Base-by-base conservation (phyloP, 2,329 filamentous ascomycete genomes). In the Berkeleyomyces rouxiae region DNA sequence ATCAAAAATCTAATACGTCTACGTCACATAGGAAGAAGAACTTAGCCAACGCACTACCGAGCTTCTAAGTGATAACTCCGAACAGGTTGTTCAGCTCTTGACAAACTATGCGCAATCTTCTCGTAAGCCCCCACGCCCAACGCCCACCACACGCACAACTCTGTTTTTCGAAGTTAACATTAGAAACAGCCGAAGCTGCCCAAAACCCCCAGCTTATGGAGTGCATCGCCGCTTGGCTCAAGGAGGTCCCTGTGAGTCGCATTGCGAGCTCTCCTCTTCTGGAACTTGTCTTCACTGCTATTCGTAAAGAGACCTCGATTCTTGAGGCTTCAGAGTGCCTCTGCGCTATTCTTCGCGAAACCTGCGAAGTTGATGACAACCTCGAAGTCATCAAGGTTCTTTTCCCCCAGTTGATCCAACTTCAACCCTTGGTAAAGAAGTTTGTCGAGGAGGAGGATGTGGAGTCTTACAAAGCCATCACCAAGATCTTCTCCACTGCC, bases 141-240 rank as follows among this genome's bases (percentile, higher is more conserved):
- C 33, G 37, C 23, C n/a, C 11, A 7, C 16, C 7, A 11, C 43
- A 7, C 16, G 9, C 36, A 42, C 9, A 57, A 4, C 23, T 9
- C 1, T 49, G 10, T 36, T 39, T 16, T 33, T 49, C 6, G n/a
- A 13, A 36, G 53, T 33, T 51, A 43, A 37, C 40, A 36, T 58
- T 23, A 36, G n/a, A 31, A 39, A 10, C 69, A 90, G 90, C 81
- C 59, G 77, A 83, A 58, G 90, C 92, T 33, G 82, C 90, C 7
- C 86, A 85, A 66, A 96, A 96, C 70, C 91, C 92, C 2, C 87
- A 91, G 70, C 80, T 99, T 58, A 84, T 97, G 72, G 90, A 96
- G 69, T 97, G 93, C 72, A 90, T 97, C 68, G 95, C 90, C 40
- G 96, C 93, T 2, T 99, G 93, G 93, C 81, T 97, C 67, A 84